Conservation (phyloP, 2,329 filamentous ascomycete species). For the Iodosphaeria phyllophila region DNA sequence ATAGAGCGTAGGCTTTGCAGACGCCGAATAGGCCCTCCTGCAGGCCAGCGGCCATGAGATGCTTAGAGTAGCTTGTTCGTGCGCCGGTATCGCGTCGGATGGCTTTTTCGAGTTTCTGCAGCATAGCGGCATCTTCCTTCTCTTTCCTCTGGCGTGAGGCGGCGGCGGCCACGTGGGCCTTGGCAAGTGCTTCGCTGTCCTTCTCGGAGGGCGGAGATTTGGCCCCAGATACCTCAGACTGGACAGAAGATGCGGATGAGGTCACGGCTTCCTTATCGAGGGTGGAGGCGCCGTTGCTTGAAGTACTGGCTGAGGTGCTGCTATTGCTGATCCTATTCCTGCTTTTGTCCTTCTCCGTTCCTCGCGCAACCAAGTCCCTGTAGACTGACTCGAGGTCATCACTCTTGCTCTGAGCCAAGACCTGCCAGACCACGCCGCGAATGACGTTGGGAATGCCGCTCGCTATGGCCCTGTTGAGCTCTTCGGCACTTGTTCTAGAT, state of each 20-base stretch:
- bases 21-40: conserved; percentile 90
- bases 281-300: conserved; percentile 34
- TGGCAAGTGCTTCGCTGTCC: conserved; percentile 42
- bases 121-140: conserved; percentile 54
- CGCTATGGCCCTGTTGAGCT: conserved; percentile 78
- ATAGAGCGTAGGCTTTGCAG: conserved; percentile 93
- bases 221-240: conserved; percentile 52
- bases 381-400: conserved; percentile 80
- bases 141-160: conserved; percentile 59
- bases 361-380: conserved; percentile 57
- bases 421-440: conserved; percentile 97
- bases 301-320: conserved; percentile 29
- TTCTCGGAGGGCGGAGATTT: conserved; percentile 37
- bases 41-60: conserved; percentile 73
- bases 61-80: conserved; percentile 91
- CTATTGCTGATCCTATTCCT: conserved; percentile 36
- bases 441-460: conserved; percentile 89
- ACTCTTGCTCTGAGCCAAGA: conserved; percentile 86
- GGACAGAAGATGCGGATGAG: conserved; percentile 72
- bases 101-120: conserved; percentile 74
- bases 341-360: conserved; percentile 63
- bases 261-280: conserved; percentile 46
- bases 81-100: conserved; percentile 85
- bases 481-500: conserved; percentile 70
- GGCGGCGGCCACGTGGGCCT: conserved; percentile 42